These are phyloP conservation scores for Conoideocrella luteorostrata DNA, from an alignment of 2,329 filamentous ascomycete genomes.

Conservation along the genomic window DNA sequence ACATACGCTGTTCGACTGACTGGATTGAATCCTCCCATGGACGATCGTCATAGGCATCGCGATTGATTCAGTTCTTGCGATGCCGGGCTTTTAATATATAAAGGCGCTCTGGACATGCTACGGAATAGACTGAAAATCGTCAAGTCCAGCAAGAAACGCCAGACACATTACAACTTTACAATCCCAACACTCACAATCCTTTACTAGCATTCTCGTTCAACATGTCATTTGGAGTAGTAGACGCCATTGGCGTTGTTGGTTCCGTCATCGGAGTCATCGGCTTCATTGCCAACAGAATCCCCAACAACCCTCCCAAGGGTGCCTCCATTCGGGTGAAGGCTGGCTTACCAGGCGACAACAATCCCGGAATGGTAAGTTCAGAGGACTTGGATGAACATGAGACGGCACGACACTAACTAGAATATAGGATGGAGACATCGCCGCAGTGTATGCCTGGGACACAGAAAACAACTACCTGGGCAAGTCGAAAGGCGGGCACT, in stretches of 20 bases:
- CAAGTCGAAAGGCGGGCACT: neutral
- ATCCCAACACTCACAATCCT: too few species aligned
- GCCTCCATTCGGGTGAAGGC: neutral
- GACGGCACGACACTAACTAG: neutral
- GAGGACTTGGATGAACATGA: neutral
- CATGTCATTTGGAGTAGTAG: neutral
- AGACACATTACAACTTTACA: too few species aligned
- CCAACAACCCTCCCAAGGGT: neutral
- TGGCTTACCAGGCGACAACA: neutral
- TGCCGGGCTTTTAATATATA: too few species aligned
- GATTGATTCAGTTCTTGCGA: too few species aligned
- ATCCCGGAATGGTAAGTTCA: neutral
- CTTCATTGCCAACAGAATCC: neutral
- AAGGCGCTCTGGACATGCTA: too few species aligned
- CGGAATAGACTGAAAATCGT: too few species aligned
- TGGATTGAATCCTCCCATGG: too few species aligned
- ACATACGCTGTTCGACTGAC: too few species aligned
- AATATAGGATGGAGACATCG: neutral
- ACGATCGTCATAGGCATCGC: too few species aligned
- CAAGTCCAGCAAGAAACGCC: too few species aligned
- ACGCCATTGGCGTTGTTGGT: neutral
- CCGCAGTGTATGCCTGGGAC: constrained; percentile 7
- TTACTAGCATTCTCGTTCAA: neutral
- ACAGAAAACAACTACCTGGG: constrained; percentile 7
- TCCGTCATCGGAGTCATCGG: neutral